A percentile compares a stretch with the other conserved stretches of the same genome.
These are phyloP conservation scores for Pulveroboletus sp. DNA, from an alignment of 768 basidiomycete genomes.

Conservation along the genomic window DNA sequence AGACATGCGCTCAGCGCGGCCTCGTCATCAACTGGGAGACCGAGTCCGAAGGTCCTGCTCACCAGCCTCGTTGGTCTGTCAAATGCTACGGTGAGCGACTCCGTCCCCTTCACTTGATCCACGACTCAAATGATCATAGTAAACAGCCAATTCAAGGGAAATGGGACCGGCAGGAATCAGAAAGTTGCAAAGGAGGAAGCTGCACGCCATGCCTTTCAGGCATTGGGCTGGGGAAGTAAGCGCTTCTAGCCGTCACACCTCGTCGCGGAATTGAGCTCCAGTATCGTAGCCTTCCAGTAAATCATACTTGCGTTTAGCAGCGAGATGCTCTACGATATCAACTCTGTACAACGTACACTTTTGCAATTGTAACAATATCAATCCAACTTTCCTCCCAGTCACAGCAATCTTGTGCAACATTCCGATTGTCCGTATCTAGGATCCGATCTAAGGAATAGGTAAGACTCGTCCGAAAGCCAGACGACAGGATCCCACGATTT, in stretches of 20 bases:
- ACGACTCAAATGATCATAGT: conserved; percentile 36
- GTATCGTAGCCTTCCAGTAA: conserved; percentile 14
- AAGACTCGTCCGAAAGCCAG: too few relatives aligned
- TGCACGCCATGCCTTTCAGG: conserved; percentile 51
- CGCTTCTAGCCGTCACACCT: neutral
- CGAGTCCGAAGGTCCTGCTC: conserved; percentile 46
- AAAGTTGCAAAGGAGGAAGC: conserved; percentile 68
- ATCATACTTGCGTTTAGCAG: neutral
- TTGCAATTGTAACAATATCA: conserved; percentile 2
- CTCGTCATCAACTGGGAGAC: conserved; percentile 44
- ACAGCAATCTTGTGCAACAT: neutral
- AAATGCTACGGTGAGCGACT: conserved; percentile 45
- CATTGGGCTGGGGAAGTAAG: conserved; percentile 50
- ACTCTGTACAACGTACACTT: neutral
- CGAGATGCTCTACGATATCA: neutral
- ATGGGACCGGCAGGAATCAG: conserved; percentile 53
- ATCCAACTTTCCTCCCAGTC: neutral
- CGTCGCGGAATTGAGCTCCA: neutral
- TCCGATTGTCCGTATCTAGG: neutral
- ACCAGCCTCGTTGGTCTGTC: conserved; percentile 56
- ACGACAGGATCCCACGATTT: too few relatives aligned
- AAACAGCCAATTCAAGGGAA: conserved; percentile 45
- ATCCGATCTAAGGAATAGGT: too few relatives aligned
- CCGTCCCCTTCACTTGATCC: neutral
- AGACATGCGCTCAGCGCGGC: conserved; percentile 48